Evolutionary conservation across 352 stramenopile species (phyloP), one percentile per base, ranked within the genome.

Genomic region (Phytophthora parvispora): DNA sequence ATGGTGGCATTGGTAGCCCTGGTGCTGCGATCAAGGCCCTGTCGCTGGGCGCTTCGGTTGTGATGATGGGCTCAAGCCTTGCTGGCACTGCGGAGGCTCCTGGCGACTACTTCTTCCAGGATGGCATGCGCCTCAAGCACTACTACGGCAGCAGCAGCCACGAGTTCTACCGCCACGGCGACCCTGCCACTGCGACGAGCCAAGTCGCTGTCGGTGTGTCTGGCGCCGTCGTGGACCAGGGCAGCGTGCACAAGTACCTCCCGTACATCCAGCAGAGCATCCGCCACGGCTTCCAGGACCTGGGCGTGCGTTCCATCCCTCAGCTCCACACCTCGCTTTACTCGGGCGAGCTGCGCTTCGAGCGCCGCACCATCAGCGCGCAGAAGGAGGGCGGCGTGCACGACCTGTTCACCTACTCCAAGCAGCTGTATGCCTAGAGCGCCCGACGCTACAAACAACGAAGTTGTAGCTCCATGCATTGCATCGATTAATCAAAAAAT

Each of bases 51-150:
- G 98, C 98, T 34, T 98, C 94, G 38, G 98, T 95, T 69, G 97
- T 99, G 43, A 99, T 99, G 98, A 99, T 99, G 97, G 98, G 98
- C 48, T 98, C 93, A 28, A 98, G 98, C 77, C 91, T 99, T 60
- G 98, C 98, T 8, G 98, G 84, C 48, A 99, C 98, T 12, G 96
- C 99, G 45, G 98, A 99, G 80, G 93, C 98, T 24, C 98, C 98
- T 5, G 98, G 98, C 28, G 96, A 99, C 75, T 99, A 99, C 81
- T 99, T 99, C 75, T 99, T 99, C 75, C 97, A 99, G 86, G 97
- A 99, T 72, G 98, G 98, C 34, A 95, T 99, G 68, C 95, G 98
- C 42, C 86, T 99, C 27, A 99, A 99, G 86, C 91, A 97, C 54
- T 99, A 99, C 90, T 92, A 98, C 69, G 98, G 98, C 57, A 99